Conservation (phyloP, 2,329 filamentous ascomycete genomes). For the Mycosphaerella sp. region DNA sequence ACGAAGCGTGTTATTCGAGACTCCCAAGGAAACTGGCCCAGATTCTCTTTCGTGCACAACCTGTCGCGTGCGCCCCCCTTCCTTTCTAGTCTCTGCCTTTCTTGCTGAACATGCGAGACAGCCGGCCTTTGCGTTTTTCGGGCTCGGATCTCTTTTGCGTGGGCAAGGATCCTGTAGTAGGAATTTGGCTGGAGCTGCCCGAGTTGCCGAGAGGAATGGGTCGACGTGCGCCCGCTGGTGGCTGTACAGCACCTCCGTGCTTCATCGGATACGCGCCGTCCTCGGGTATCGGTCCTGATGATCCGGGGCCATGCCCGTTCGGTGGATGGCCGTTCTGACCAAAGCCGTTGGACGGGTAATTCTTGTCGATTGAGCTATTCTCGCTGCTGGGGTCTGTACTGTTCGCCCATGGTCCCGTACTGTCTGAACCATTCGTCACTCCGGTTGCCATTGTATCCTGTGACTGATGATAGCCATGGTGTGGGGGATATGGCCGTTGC, state of each 20-base stretch:
- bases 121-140: conserved; percentile 87
- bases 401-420: conserved; percentile 66
- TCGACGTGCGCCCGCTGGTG: conserved; percentile 27
- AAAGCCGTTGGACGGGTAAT: conserved; percentile 51
- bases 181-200: conserved; percentile 8
- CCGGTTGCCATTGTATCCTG: conserved; percentile 82
- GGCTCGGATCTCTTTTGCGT: conserved; percentile 25
- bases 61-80: background rate
- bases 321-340: conserved; percentile 19
- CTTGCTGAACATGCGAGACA: conserved; percentile 74
- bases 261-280: conserved; percentile 26
- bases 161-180: conserved; percentile 19
- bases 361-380: conserved; percentile 76
- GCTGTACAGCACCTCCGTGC: conserved; percentile 22
- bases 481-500: conserved; percentile 39
- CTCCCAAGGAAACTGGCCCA: background rate
- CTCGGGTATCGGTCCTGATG: conserved; percentile 38
- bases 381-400: conserved; percentile 88
- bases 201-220: conserved; percentile 28
- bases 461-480: conserved; percentile 62
- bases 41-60: background rate
- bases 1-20: conserved; percentile 5
- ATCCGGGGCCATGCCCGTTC: conserved; percentile 29
- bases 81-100: conserved; percentile 30
- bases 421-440: conserved; percentile 63